Conservation (phyloP, 2,329 filamentous ascomycete genomes). For the Cladosporium sp. region DNA sequence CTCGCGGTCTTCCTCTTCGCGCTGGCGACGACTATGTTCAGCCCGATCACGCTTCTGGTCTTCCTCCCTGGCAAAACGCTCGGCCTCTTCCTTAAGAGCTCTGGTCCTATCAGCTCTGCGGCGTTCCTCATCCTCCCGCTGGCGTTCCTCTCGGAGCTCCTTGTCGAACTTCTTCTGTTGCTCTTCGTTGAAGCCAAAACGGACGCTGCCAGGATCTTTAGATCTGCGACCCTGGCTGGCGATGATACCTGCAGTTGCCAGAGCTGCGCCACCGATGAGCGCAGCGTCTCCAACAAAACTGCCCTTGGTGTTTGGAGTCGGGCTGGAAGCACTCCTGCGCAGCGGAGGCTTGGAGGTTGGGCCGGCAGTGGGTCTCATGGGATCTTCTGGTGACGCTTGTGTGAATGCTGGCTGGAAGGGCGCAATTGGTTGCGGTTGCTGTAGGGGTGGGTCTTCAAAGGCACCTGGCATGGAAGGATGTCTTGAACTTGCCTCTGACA, state of each 20-base stretch:
- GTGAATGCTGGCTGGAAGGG: slow-evolving; percentile 50
- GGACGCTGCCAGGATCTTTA: slow-evolving; percentile 43
- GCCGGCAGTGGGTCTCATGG: not conserved
- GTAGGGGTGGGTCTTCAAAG: slow-evolving; percentile 59
- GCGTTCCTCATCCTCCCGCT: slow-evolving; percentile 25
- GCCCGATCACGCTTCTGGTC: slow-evolving; percentile 12
- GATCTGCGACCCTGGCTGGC: slow-evolving; percentile 25
- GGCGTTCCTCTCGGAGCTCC: slow-evolving; percentile 22
- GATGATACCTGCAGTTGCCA: slow-evolving; percentile 33
- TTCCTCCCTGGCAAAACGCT: slow-evolving; percentile 22
- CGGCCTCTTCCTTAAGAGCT: slow-evolving; percentile 32
- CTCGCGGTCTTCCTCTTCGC: slow-evolving; percentile 7
- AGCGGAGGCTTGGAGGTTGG: slow-evolving; percentile 35
- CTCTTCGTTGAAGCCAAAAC: slow-evolving; percentile 55
- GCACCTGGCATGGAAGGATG: slow-evolving; percentile 27
- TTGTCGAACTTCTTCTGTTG: slow-evolving; percentile 47
- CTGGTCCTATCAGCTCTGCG: slow-evolving; percentile 29
- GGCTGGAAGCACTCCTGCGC: slow-evolving; percentile 29
- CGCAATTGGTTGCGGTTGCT: slow-evolving; percentile 75
- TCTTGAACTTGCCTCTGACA: slow-evolving; percentile 56
- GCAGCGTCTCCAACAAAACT: slow-evolving; percentile 34
- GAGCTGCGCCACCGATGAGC: slow-evolving; percentile 39
- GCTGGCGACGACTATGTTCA: slow-evolving; percentile 7
- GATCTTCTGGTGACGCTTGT: slow-evolving; percentile 15
- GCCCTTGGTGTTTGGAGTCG: slow-evolving; percentile 23